Conservation (phyloP, 1,139 yeast genomes). For the Kodamaea plutei region DNA sequence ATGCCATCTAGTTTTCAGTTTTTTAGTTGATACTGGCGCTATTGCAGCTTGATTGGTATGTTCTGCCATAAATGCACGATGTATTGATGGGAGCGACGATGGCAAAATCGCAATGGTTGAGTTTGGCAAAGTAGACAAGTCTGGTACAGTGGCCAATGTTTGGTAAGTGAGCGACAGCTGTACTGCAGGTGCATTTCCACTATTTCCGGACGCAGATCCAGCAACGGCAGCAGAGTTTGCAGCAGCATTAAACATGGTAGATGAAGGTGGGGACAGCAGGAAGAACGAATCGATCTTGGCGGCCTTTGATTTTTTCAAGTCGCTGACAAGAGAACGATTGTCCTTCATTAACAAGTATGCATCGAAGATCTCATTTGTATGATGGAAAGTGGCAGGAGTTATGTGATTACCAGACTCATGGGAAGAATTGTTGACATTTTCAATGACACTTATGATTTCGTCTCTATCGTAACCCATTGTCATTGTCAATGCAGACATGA, state of each 20-base stretch:
- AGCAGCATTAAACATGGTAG: conserved; percentile 9
- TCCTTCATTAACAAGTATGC: conserved; percentile 88
- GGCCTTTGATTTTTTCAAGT: conserved; percentile 52
- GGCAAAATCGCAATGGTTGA: conserved; percentile 89
- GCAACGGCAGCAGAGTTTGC: conserved; percentile 3
- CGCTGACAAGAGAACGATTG: conserved; percentile 66
- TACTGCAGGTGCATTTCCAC: conserved; percentile 37
- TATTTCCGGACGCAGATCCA: conserved; percentile 19
- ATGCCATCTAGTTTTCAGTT: conserved; percentile 96
- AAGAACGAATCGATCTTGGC: conserved; percentile 51
- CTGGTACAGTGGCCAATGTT: conserved; percentile 48
- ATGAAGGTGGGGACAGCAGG: conserved; percentile 49
- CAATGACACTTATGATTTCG: conserved; percentile 75
- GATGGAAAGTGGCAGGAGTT: conserved; percentile 20
- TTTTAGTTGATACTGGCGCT: conserved; percentile 73
- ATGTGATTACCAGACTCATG: conserved; percentile 2
- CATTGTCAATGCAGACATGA: conserved; percentile 70
- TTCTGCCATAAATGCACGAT: conserved; percentile 87
- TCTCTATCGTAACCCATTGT: conserved; percentile 94
- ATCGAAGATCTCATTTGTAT: conserved; percentile 74
- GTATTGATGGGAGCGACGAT: conserved; percentile 89
- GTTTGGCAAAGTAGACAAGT: conserved; percentile 47
- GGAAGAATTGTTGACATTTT: conserved; percentile 40
- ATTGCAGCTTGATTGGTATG: conserved; percentile 48
- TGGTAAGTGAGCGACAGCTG: conserved; percentile 49